Evolutionary conservation across 2,329 filamentous ascomycete species (phyloP).

Genomic region (Fusarium annulatum): DNA sequence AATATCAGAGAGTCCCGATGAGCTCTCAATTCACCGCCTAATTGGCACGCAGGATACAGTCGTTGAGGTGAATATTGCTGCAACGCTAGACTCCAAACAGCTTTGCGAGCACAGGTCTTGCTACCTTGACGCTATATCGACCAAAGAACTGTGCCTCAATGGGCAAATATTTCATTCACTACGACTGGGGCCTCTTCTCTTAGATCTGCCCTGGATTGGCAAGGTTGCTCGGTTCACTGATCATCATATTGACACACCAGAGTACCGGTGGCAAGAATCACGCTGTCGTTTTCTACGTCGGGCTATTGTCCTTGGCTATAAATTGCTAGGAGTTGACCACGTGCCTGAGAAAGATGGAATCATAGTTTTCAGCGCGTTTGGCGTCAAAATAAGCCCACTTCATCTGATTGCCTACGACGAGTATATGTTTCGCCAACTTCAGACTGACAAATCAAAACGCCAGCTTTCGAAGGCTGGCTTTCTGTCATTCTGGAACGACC

Average conservation of each 20-base stretch:
- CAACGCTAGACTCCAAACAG: too few relatives aligned
- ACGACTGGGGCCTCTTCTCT: not conserved
- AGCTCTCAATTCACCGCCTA: too few relatives aligned
- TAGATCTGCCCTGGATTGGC: not conserved
- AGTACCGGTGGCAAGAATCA: not conserved
- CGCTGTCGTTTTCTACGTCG: rapidly evolving
- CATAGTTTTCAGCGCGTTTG: rapidly evolving
- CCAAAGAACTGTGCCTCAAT: too few relatives aligned
- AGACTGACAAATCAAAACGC: not conserved
- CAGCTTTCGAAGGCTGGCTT: not conserved
- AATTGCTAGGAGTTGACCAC: rapidly evolving
- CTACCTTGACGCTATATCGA: too few relatives aligned
- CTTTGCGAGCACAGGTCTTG: too few relatives aligned
- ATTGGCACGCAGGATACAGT: too few relatives aligned
- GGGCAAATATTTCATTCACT: not conserved
- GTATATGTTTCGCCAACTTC: not conserved
- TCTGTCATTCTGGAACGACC: not conserved
- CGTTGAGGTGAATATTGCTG: too few relatives aligned
- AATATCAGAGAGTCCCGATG: too few relatives aligned
- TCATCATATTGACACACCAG: rapidly evolving
- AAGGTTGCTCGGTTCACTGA: rapidly evolving
- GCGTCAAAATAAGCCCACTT: not conserved
- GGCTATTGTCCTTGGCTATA: rapidly evolving
- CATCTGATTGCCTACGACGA: not conserved
- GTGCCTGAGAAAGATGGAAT: rapidly evolving